These are phyloP conservation scores for Globisporangium barbulae DNA, from an alignment of 352 stramenopile species.

Conservation along the genomic window DNA sequence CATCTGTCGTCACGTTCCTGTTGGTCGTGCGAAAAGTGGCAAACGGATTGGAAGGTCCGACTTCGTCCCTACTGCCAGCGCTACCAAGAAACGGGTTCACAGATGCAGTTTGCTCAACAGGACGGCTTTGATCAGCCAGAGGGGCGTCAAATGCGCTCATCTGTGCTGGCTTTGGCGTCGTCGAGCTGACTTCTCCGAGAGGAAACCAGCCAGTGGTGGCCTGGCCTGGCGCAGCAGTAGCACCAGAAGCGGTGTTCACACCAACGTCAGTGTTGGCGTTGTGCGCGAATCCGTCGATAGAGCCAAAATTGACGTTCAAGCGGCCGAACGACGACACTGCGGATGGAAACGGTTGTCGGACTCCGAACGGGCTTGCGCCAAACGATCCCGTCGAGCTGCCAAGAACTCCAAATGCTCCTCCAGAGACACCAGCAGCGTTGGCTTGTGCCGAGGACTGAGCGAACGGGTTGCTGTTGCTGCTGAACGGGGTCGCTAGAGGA, in stretches of 20 bases:
- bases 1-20: neutral
- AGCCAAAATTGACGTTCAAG: neutral
- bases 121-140: neutral
- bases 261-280: neutral
- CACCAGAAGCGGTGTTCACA: neutral
- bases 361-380: constrained; percentile 1
- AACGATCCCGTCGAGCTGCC: neutral
- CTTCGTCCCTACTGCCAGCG: neutral
- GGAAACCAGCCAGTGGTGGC: constrained; percentile 9
- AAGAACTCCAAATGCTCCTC: neutral
- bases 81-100: constrained; percentile 9
- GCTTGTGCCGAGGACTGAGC: neutral
- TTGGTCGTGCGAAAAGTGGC: neutral
- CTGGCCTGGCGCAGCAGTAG: neutral
- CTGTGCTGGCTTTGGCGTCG: neutral
- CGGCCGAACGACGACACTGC: neutral
- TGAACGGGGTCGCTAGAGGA: neutral
- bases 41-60: neutral
- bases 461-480: neutral
- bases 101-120: neutral
- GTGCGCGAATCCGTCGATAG: neutral
- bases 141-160: neutral
- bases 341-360: neutral
- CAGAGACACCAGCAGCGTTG: neutral
- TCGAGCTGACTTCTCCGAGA: neutral